Evolutionary conservation across 768 basidiomycete species (phyloP), one percentile per base, ranked within the genome.

Genomic region (Amanita brunnescens): DNA sequence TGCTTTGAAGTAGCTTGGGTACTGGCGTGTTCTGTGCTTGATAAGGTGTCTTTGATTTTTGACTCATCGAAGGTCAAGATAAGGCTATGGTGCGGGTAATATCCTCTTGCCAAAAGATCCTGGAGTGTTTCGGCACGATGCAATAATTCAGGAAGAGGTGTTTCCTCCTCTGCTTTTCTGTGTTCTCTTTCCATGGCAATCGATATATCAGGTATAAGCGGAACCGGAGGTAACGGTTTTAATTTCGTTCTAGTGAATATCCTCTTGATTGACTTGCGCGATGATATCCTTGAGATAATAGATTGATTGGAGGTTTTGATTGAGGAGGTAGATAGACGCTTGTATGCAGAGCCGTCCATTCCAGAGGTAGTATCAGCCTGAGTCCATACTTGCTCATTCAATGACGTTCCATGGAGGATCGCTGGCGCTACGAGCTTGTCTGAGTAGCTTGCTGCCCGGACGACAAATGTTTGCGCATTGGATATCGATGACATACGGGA

Each of bases 221-320:
- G 83, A 21, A 84, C 70, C 1, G 79, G 81, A 6, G 83, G 81
- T 13, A 84, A 64, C 3, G 80, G 79, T 59, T 83, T 82, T 21
- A 60, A 55, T 52, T 63, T 73, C 52, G 70, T 67, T 75, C 77
- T 72, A 29, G 62, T 54, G 45, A 76, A 57, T 33, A 68, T 59
- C 26, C 66, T 67, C 32, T 61, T 61, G 33, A 73, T 52, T 6
- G 72, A 75, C 26, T 64, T 60, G 21, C 67, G 62, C 8, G 69
- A 67, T 5, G 78, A 76, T 47, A 78, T 59, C 23, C 69, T 65
- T 23, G 78, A 79, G 14, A 81, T 68, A 55, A 80, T 71, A 7
- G 80, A 79, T 5, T 78, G 67, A 3, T 73, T 73, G 44, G 64
- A 62, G 57, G 74, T 79, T 60, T 61, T 76, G 16, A 64, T 65